Evolutionary conservation across 1,284 basidiomycete genomes (phyloP).

Genomic region (Phenoliferia sp.): DNA sequence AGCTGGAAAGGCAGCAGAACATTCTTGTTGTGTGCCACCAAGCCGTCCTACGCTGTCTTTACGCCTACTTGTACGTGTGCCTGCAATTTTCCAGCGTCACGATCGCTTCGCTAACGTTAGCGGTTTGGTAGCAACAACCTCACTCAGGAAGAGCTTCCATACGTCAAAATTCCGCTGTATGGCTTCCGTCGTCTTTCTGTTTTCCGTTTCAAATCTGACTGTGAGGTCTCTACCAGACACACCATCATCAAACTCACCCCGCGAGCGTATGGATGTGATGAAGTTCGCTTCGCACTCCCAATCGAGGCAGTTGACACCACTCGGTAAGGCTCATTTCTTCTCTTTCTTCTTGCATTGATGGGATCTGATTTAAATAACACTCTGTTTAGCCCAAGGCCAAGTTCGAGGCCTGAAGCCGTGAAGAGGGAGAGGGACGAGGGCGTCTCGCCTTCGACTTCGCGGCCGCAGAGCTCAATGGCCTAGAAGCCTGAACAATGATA

Average conservation of each 20-base stretch:
- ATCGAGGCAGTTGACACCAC: slow-evolving; percentile 84
- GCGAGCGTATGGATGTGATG: slow-evolving; percentile 97
- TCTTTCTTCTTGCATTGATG: neutral
- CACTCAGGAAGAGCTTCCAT: slow-evolving; percentile 88
- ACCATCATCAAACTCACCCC: slow-evolving; percentile 97
- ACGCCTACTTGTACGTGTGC: slow-evolving; percentile 48
- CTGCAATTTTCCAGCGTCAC: slow-evolving; percentile 36
- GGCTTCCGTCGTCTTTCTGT: neutral
- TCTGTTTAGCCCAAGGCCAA: neutral
- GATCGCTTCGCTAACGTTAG: slow-evolving; percentile 50
- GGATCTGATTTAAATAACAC: neutral
- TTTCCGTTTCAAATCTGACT: neutral
- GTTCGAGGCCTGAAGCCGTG: neutral
- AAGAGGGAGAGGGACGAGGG: neutral
- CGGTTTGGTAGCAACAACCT: slow-evolving; percentile 66
- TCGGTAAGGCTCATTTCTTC: slow-evolving; percentile 9
- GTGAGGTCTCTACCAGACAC: slow-evolving; percentile 48
- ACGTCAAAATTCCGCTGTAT: slow-evolving; percentile 67
- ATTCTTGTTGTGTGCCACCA: slow-evolving; percentile 96
- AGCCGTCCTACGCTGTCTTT: slow-evolving; percentile 84
- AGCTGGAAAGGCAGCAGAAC: slow-evolving; percentile 94
- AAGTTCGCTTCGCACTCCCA: slow-evolving; percentile 84
- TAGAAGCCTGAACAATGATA: too few species aligned
- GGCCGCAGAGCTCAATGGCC: neutral
- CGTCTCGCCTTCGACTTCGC: neutral